Conservation (phyloP, 768 basidiomycete genomes). For the Stropharia rugosoannulata region DNA sequence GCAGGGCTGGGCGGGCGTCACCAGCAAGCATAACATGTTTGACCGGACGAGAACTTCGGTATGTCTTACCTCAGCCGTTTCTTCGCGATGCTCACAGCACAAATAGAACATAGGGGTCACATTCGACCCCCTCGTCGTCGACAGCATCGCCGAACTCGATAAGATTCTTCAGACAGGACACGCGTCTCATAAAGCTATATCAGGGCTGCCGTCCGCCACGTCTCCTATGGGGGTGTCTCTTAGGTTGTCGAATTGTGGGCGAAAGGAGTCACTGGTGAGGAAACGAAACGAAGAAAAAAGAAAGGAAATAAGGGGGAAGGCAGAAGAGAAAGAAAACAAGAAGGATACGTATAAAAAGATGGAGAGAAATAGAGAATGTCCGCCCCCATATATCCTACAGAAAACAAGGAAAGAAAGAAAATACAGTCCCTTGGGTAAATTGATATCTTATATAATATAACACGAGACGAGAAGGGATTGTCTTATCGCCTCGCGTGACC, state of each 20-base stretch:
- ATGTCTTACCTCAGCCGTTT: slow-evolving; percentile 15
- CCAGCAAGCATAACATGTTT: slow-evolving; percentile 55
- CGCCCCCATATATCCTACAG: slow-evolving; percentile 1
- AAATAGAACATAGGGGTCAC: slow-evolving; percentile 30
- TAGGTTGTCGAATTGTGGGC: neutral
- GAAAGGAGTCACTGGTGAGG: neutral
- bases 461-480: slow-evolving; percentile 1
- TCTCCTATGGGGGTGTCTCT: neutral
- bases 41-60: slow-evolving; percentile 52
- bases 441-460: slow-evolving; percentile 1
- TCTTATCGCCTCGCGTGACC: slow-evolving; percentile 1
- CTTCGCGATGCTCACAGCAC: slow-evolving; percentile 19
- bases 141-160: slow-evolving; percentile 63
- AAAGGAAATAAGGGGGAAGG: neutral
- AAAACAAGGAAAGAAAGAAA: neutral
- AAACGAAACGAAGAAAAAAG: neutral
- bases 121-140: slow-evolving; percentile 58
- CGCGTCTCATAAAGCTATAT: slow-evolving; percentile 17
- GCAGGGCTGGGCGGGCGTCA: slow-evolving; percentile 75
- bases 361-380: neutral
- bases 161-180: slow-evolving; percentile 57
- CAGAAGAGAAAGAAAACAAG: slow-evolving; percentile 1
- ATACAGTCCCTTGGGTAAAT: slow-evolving; percentile 1
- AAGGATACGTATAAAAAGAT: neutral
- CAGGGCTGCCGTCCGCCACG: slow-evolving; percentile 47